phyloP scores from a whole-genome alignment of 1,284 basidiomycete species.

The Pisolithus thermaeus region DNA sequence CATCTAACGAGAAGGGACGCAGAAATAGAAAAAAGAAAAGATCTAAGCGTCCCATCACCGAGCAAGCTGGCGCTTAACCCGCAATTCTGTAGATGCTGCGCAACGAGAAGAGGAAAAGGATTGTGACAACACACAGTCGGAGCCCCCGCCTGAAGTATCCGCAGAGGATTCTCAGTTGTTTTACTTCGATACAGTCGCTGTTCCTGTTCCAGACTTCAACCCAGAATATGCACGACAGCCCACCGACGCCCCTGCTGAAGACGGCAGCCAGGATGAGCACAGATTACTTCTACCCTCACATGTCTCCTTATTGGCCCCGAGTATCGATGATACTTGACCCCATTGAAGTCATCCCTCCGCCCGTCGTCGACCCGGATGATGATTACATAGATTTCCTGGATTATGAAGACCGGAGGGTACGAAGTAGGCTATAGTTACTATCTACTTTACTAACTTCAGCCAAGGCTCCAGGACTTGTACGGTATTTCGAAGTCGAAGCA shows the following conservation, averaged over 20 bases:
- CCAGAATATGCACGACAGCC: slow-evolving; percentile 1
- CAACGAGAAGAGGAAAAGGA: slow-evolving; percentile 5
- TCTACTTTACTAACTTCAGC: slow-evolving; percentile 7
- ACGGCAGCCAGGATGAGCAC: slow-evolving; percentile 11
- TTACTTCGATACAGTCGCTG: slow-evolving; percentile 47
- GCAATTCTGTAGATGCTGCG: slow-evolving; percentile 18
- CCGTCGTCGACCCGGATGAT: slow-evolving; percentile 40
- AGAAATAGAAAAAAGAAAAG: slow-evolving; percentile 16
- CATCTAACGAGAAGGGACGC: slow-evolving; percentile 13
- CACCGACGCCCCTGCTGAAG: slow-evolving; percentile 2
- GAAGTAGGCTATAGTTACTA: slow-evolving; percentile 10
- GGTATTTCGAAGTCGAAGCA: slow-evolving; percentile 55
- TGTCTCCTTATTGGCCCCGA: slow-evolving; percentile 47
- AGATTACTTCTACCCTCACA: slow-evolving; percentile 57
- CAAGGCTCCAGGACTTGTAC: slow-evolving; percentile 39
- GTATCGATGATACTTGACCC: slow-evolving; percentile 30
- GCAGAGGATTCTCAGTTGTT: slow-evolving; percentile 34
- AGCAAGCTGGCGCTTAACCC: slow-evolving; percentile 5
- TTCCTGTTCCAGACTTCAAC: slow-evolving; percentile 16
- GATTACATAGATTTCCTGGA: slow-evolving; percentile 71
- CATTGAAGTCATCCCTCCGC: slow-evolving; percentile 39
- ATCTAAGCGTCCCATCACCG: slow-evolving; percentile 9
- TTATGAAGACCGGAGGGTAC: slow-evolving; percentile 58
- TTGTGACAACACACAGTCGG: not conserved
- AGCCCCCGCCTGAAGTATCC: not conserved